A percentile compares a stretch with the other conserved stretches of the same genome.
Evolutionary conservation across 257 asterid species (phyloP).

Genomic region (Solanum tarijense): DNA sequence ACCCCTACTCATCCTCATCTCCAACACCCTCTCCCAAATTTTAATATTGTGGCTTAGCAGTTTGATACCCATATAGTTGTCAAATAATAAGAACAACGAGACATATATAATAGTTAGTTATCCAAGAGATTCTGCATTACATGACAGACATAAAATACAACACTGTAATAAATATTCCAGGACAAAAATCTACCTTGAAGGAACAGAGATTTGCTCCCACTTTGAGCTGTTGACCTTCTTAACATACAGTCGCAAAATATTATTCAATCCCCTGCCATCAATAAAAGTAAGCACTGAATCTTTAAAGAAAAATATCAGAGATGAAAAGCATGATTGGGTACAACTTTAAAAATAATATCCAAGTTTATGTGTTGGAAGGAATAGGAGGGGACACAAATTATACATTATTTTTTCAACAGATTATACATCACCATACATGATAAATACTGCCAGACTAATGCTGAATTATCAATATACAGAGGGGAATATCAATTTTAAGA

Average conservation of each 20-base stretch:
- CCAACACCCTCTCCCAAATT: neutral
- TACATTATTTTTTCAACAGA: neutral
- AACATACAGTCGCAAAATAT: slow-evolving; percentile 72
- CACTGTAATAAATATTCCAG: neutral
- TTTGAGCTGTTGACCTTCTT: slow-evolving; percentile 72
- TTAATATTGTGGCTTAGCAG: neutral
- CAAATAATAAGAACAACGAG: neutral
- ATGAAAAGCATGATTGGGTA: neutral
- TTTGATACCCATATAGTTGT: neutral
- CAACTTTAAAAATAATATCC: neutral
- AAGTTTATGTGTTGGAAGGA: neutral
- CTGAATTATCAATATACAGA: neutral
- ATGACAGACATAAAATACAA: neutral
- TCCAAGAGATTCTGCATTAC: neutral
- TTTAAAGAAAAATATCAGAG: neutral
- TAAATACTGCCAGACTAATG: neutral
- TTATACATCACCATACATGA: neutral
- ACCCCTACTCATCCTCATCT: neutral
- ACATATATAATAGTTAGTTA: neutral
- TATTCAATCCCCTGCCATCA: slow-evolving; percentile 80
- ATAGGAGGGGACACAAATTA: neutral
- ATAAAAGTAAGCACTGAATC: neutral
- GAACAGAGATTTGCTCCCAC: slow-evolving; percentile 82
- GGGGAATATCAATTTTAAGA: neutral
- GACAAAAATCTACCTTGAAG: slow-evolving; percentile 54